A percentile compares a stretch with the other conserved stretches of the same genome.
Evolutionary conservation across 75 land plant genomes (phyloP).

Genomic region (Chamaecyparis obtusa): DNA sequence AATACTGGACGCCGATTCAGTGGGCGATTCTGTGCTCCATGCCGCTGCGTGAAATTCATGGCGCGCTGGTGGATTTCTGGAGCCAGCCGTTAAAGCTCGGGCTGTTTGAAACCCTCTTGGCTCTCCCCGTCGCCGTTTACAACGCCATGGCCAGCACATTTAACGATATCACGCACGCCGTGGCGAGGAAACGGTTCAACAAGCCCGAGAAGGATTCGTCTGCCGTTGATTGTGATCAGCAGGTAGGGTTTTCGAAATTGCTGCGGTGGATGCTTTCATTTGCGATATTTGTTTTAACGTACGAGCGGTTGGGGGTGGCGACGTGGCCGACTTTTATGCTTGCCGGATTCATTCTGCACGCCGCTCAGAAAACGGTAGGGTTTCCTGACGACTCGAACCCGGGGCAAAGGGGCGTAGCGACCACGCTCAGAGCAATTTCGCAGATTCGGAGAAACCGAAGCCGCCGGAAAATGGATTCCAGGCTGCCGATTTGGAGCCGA

Average conservation of each 20-base stretch:
- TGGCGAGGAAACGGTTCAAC: slow-evolving; percentile 12
- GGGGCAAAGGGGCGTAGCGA: slow-evolving; percentile 13
- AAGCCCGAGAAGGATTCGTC: neutral
- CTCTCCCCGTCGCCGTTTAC: slow-evolving; percentile 62
- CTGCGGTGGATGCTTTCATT: slow-evolving; percentile 75
- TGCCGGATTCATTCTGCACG: slow-evolving; percentile 21
- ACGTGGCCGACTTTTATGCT: slow-evolving; percentile 21
- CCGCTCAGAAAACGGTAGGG: neutral
- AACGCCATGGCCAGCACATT: slow-evolving; percentile 44
- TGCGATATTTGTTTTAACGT: slow-evolving; percentile 49
- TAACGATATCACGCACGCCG: slow-evolving; percentile 30
- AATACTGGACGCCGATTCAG: slow-evolving; percentile 70
- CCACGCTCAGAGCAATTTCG: slow-evolving; percentile 26
- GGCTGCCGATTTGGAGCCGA: slow-evolving; percentile 13
- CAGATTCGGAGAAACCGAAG: slow-evolving; percentile 4
- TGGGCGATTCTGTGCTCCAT: slow-evolving; percentile 92
- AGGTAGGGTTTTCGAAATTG: slow-evolving; percentile 54
- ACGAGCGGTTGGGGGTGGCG: slow-evolving; percentile 47
- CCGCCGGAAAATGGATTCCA: too few relatives aligned
- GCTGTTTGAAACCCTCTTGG: slow-evolving; percentile 61
- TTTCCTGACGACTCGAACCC: neutral
- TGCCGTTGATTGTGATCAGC: neutral
- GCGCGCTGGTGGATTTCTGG: slow-evolving; percentile 65
- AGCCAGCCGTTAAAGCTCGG: slow-evolving; percentile 54
- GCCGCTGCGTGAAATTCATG: slow-evolving; percentile 67